Base-by-base conservation (phyloP, 768 basidiomycete genomes). In the Xerocomellus amylosporus region DNA sequence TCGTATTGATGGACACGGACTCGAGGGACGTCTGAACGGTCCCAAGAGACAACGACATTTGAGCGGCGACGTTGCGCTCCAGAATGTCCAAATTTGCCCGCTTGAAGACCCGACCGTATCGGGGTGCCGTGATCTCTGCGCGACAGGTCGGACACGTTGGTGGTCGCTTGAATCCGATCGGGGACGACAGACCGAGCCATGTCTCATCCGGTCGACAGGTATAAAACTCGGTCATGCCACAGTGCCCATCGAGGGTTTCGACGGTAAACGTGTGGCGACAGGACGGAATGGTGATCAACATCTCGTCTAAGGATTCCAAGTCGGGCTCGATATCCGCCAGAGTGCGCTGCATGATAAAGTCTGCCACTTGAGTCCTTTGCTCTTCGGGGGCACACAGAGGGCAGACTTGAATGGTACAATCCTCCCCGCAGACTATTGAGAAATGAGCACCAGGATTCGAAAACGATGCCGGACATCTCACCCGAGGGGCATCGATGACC, bases 201-300 rank as follows among this genome's bases (percentile, higher is more conserved):
- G 48, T 65, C 8, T 74, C 78, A 12, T 74, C 60, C 2, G 7
- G 14, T 1, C 61, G 48, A 46, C 65, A 62, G 1, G 52, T 58
- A 63, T 89, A 89, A 60, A 78, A 85, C 4, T 79, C 75, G 0
- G 47, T 43, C 67, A 89, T 73, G 14, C 70, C 62, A 57, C 79
- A 82, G 40, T 76, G 71, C 0, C 85, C 87, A 58, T 90, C 87
- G 19, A 90, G 73, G 0, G 85, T 85, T 64, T 86, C 86, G 15
- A 87, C 79, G 0, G 88, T 88, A 65, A 90, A 88, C 2, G 78
- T 68, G 64, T 90, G 88, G 0, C 77, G 58, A 62, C 88, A 89
- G 17, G 70, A 70, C 0, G 81, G 81, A 39, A 87, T 74, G 2
- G 85, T 85, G 61, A 88, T 84, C 47, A 84, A 60, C 12, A 81